Percentiles rank a stretch among this genome's conserved stretches.
phyloP scores from a whole-genome alignment of 2,329 filamentous ascomycete genomes.

The Colletotrichum musae region DNA sequence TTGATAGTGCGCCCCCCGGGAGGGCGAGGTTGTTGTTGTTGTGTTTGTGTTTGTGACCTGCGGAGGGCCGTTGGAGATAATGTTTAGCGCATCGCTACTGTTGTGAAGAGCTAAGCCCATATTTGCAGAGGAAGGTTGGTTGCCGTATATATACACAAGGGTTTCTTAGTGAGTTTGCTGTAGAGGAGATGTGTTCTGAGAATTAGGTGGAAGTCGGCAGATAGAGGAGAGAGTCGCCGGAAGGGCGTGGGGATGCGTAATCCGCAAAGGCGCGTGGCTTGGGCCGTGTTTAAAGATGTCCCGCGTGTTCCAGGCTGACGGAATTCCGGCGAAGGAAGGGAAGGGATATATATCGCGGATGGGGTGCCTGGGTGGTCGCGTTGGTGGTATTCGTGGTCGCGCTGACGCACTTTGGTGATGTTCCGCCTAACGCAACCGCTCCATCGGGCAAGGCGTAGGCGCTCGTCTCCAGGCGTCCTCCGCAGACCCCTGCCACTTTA shows the following conservation, averaged over 20 bases:
- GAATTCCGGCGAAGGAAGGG: slow-evolving; percentile 10
- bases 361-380: background rate
- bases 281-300: background rate
- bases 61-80: slow-evolving; percentile 19
- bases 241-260: slow-evolving; percentile 10
- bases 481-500: background rate
- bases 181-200: background rate
- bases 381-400: background rate
- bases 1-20: slow-evolving; percentile 16
- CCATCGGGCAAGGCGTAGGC: slow-evolving; percentile 23
- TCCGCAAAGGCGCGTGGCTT: slow-evolving; percentile 4
- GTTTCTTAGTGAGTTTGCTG: slow-evolving; percentile 2
- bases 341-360: slow-evolving; percentile 24
- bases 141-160: background rate
- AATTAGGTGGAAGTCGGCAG: background rate
- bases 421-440: background rate
- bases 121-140: background rate
- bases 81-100: slow-evolving; percentile 27
- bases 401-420: slow-evolving; percentile 25
- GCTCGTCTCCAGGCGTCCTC: slow-evolving; percentile 8
- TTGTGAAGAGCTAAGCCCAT: slow-evolving; percentile 33
- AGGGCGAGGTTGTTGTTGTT: no score
- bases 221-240: background rate
- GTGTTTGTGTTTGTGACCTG: slow-evolving; percentile 11
- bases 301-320: background rate